Conservation (phyloP, 1,139 yeast species). For the Pichia sp. region DNA sequence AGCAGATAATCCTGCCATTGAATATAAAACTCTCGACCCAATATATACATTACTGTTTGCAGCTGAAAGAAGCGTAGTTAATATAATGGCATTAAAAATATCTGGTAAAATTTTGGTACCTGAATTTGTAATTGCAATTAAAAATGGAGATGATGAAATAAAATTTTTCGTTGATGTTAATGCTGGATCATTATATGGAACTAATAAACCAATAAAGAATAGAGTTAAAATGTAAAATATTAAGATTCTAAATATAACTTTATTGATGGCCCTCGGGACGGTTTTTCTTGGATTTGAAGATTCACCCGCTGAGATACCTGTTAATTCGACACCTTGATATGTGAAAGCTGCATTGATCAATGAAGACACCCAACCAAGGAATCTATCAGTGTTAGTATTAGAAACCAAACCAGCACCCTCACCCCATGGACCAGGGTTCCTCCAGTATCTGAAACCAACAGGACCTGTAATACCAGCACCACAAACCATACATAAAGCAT, state of each 20-base stretch:
- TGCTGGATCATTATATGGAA: slow-evolving; percentile 66
- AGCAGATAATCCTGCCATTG: slow-evolving; percentile 59
- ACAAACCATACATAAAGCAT: slow-evolving; percentile 38
- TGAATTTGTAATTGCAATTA: slow-evolving; percentile 55
- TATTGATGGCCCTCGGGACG: slow-evolving; percentile 79
- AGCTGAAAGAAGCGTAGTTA: slow-evolving; percentile 66
- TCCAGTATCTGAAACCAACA: slow-evolving; percentile 85
- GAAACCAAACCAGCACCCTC: slow-evolving; percentile 41
- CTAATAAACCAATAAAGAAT: slow-evolving; percentile 75
- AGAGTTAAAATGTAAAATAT: slow-evolving; percentile 75
- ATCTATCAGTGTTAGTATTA: slow-evolving; percentile 46
- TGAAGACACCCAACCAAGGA: slow-evolving; percentile 54
- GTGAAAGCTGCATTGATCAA: slow-evolving; percentile 64
- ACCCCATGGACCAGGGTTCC: slow-evolving; percentile 87
- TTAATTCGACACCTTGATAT: slow-evolving; percentile 75
- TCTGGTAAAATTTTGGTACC: slow-evolving; percentile 66
- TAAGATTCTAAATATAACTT: slow-evolving; percentile 74
- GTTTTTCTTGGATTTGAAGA: slow-evolving; percentile 74
- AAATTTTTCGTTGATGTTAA: slow-evolving; percentile 26
- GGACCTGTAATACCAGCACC: slow-evolving; percentile 44
- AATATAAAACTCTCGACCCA: slow-evolving; percentile 67
- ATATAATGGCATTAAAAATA: slow-evolving; percentile 70
- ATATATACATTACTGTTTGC: slow-evolving; percentile 78
- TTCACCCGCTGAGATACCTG: slow-evolving; percentile 89
- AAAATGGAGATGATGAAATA: slow-evolving; percentile 45